Evolutionary conservation across 2,329 filamentous ascomycete genomes (phyloP).

Genomic region (Penicillium concentricum): DNA sequence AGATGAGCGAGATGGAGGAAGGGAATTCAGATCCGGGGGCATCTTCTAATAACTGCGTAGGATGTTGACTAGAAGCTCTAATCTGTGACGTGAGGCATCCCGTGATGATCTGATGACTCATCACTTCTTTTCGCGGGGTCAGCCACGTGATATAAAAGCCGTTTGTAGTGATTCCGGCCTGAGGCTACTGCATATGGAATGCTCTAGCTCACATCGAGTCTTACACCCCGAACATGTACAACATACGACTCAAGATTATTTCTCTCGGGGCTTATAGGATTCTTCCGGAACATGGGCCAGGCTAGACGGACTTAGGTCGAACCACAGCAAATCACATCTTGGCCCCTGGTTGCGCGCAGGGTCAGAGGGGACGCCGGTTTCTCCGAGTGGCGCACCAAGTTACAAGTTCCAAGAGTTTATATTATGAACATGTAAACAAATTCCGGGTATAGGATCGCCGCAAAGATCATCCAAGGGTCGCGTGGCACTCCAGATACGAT

Average conservation of each 20-base stretch:
- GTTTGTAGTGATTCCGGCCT: not conserved
- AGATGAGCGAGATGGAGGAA: constrained; percentile 57
- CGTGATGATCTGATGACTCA: constrained; percentile 14
- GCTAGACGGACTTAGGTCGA: not conserved
- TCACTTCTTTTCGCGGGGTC: constrained; percentile 6
- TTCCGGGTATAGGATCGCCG: not conserved
- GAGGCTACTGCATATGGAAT: not conserved
- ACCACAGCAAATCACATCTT: not conserved
- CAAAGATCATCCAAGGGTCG: constrained; percentile 15
- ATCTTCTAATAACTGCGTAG: constrained; percentile 41
- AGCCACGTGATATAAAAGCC: constrained; percentile 1
- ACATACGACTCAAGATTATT: not conserved
- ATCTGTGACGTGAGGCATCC: constrained; percentile 7
- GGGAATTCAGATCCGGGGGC: constrained; percentile 73
- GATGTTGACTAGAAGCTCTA: constrained; percentile 11
- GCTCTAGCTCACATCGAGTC: not conserved
- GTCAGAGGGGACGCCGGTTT: not conserved
- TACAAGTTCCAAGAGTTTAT: not conserved
- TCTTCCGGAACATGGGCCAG: constrained; percentile 1
- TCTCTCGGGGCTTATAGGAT: not conserved
- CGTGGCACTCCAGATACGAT: constrained; percentile 20
- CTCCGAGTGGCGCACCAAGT: constrained; percentile 1
- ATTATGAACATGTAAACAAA: not conserved
- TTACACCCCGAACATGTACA: not conserved
- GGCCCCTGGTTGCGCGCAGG: not conserved